Percentiles rank a stretch among this genome's conserved stretches.
phyloP scores from a whole-genome alignment of 169 alveolate genomes.

The Plasmodium cynomolgi region DNA sequence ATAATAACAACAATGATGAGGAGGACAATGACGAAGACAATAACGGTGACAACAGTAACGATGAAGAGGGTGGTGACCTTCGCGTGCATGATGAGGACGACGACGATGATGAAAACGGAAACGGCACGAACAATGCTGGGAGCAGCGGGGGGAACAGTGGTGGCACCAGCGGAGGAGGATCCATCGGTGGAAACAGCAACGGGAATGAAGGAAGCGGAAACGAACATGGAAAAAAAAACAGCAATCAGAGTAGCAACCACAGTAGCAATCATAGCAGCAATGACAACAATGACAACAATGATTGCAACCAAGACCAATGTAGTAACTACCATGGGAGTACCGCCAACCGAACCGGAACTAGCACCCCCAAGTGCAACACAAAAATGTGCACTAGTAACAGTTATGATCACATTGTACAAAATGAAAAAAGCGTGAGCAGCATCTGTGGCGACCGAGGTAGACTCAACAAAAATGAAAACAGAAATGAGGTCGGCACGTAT shows the following conservation, averaged over 20 bases:
- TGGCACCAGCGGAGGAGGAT: not conserved
- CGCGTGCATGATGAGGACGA: not conserved
- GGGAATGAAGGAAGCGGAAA: not conserved
- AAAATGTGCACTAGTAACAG: not conserved
- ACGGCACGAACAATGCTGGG: not conserved
- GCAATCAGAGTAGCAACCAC: not conserved
- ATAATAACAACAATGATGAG: not conserved
- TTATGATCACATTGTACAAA: not conserved
- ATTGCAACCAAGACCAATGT: not conserved
- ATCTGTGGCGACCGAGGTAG: not conserved
- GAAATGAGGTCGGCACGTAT: not conserved
- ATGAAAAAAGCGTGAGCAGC: not conserved
- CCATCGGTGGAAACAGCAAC: not conserved
- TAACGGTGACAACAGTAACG: not conserved
- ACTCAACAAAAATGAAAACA: not conserved
- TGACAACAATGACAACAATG: not conserved
- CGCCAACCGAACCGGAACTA: not conserved
- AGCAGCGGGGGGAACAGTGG: constrained; percentile 1
- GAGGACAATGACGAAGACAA: not conserved
- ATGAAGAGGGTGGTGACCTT: not conserved
- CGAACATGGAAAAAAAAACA: not conserved
- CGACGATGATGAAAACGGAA: not conserved
- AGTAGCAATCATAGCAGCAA: not conserved
- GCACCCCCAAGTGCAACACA: not conserved
- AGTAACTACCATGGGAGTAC: not conserved